These are phyloP conservation scores for Dissophora ornata DNA, from an alignment of 192 early-diverging fungal species.

Conservation along the genomic window DNA sequence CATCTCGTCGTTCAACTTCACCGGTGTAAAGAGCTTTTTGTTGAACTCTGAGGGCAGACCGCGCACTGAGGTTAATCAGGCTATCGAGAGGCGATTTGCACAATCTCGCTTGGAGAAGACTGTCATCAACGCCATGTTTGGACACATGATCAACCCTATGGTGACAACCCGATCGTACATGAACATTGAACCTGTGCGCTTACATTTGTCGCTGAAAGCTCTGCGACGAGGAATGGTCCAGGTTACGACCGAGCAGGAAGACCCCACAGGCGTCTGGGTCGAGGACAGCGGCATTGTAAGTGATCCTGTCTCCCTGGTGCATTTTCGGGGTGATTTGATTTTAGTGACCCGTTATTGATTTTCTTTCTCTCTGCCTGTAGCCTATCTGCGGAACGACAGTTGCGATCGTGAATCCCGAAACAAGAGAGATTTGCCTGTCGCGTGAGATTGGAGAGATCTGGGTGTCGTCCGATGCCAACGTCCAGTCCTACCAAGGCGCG, in stretches of 20 bases:
- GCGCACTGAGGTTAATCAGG: conserved; percentile 54
- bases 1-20: conserved; percentile 35
- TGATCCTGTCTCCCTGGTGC: conserved; percentile 11
- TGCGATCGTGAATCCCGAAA: conserved; percentile 86
- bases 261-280: conserved; percentile 64
- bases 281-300: conserved; percentile 77
- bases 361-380: neutral
- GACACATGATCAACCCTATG: conserved; percentile 82
- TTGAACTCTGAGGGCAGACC: conserved; percentile 45
- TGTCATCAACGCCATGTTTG: conserved; percentile 79
- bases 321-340: neutral
- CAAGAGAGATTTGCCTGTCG: conserved; percentile 71
- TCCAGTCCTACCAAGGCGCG: conserved; percentile 58
- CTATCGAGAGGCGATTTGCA: conserved; percentile 68
- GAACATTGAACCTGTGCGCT: conserved; percentile 72
- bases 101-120: conserved; percentile 73
- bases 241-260: conserved; percentile 63
- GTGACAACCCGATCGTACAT: conserved; percentile 85
- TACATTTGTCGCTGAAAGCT: conserved; percentile 72
- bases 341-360: neutral
- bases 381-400: conserved; percentile 72
- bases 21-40: conserved; percentile 44
- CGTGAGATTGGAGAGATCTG: conserved; percentile 89
- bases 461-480: conserved; percentile 75
- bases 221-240: conserved; percentile 76